Evolutionary conservation across 2,329 filamentous ascomycete genomes (phyloP).

Genomic region (Fusarium nodosum): DNA sequence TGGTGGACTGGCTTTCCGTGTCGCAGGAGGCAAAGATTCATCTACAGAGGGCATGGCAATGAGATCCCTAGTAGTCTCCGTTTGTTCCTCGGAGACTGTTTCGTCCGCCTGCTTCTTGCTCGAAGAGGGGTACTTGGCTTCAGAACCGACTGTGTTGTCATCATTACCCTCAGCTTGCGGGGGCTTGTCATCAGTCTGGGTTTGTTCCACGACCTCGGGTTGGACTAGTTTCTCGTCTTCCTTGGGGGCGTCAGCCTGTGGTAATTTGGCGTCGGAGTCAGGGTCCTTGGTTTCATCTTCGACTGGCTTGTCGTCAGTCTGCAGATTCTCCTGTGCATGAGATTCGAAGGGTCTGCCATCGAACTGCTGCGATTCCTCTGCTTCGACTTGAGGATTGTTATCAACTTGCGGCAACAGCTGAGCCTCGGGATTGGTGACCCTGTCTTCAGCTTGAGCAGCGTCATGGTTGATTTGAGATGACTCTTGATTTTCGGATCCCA

Average conservation of each 20-base stretch:
- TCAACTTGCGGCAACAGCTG: not conserved
- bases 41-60: conserved; percentile 8
- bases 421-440: not conserved
- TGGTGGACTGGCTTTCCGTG: conserved; percentile 37
- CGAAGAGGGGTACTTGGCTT: not conserved
- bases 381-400: not conserved
- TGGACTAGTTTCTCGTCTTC: not conserved
- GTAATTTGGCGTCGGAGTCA: not conserved
- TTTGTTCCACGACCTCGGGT: conserved; percentile 1
- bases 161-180: not conserved
- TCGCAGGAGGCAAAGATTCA: conserved; percentile 49
- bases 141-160: not conserved
- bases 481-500: not conserved
- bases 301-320: conserved; percentile 4
- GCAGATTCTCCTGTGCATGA: not conserved
- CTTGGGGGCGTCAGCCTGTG: not conserved
- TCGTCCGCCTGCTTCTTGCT: conserved; percentile 9
- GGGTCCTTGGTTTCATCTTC: not conserved
- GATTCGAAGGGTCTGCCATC: not conserved
- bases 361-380: not conserved
- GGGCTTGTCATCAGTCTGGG: conserved; percentile 7
- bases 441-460: not conserved
- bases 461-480: not conserved
- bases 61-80: conserved; percentile 3
- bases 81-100: not conserved